Evolutionary conservation across 345 rosid species (phyloP).

Genomic region (Atalantia buxifolia): DNA sequence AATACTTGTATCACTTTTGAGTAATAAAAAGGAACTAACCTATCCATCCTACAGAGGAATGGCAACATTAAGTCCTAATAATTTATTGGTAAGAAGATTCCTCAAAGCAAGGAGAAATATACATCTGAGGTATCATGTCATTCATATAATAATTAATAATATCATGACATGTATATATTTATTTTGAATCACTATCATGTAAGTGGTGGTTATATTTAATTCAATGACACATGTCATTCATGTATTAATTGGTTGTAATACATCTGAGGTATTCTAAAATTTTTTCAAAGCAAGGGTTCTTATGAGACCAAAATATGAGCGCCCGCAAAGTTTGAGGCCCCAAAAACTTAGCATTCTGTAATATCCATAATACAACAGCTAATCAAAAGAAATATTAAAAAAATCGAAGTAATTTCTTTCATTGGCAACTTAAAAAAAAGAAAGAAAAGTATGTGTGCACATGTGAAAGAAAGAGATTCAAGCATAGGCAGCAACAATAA

Average conservation of each 20-base stretch:
- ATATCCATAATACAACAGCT: background rate
- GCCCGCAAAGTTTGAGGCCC: background rate
- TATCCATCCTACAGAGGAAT: slow-evolving; percentile 78
- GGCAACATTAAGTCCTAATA: slow-evolving; percentile 18
- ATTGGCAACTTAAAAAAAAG: background rate
- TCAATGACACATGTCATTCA: too few species aligned
- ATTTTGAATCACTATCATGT: too few species aligned
- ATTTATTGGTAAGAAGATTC: background rate
- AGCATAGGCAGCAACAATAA: too few species aligned
- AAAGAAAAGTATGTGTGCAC: too few species aligned
- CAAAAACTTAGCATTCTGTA: background rate
- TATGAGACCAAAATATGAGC: background rate
- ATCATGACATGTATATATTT: too few species aligned
- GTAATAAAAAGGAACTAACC: slow-evolving; percentile 31
- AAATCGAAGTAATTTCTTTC: background rate
- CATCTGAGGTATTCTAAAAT: too few species aligned
- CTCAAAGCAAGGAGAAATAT: background rate
- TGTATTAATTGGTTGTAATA: too few species aligned
- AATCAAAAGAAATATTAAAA: too few species aligned
- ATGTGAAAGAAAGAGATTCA: too few species aligned
- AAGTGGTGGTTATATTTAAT: too few species aligned
- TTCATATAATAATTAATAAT: too few species aligned
- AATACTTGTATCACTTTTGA: background rate
- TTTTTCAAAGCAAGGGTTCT: background rate
- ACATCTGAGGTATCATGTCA: too few species aligned